Evolutionary conservation across 2,329 filamentous ascomycete species (phyloP), one percentile per base, ranked within the genome.

Genomic region (Beauveria caledonica): DNA sequence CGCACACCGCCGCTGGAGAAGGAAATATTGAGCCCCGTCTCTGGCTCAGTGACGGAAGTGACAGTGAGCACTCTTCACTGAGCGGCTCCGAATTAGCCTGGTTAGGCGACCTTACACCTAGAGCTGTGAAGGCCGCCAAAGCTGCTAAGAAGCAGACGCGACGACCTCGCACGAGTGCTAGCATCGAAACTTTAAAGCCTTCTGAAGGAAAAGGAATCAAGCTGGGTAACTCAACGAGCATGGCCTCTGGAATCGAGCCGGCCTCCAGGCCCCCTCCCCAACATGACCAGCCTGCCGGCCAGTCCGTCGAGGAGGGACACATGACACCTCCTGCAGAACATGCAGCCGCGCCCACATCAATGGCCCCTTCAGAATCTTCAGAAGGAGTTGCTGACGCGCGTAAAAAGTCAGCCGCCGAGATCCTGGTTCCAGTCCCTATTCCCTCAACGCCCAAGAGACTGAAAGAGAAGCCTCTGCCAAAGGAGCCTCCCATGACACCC

Each of bases 1-100:
- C 90, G 63, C 90, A 92, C 69, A 86, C 90, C n/a, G 82, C 86
- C 19, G 82, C 86, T n/a, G 82, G 83, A 64, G 84, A 87, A 65
- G 81, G 80, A 65, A 81, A 85, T 66, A 83, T 82, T 36, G 89
- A 94, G 70, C 84, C 85, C 65, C 85, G 84, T 63, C 87, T 91
- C 73, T 96, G 91, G 91, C 80, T 92, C 66, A 95, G 90, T 71
- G 90, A 95, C 67, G 75, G 69, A 67, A 77, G 84, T 69, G 84
- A 83, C 68, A 91, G 87, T 71, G 88, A 90, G 78, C 83, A 83
- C 77, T 89, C 86, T 81, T 89, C 86, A 78, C 68, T 87, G 84
- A 87, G 84, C 78, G 80, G 83, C 81, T 86, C 85, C 66, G 75
- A 81, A 70, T 78, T 77, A 63, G 79, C 76, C 63, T 82, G 79